Conservation (phyloP, 2,329 filamentous ascomycete genomes). For the Juglanconis juglandina region DNA sequence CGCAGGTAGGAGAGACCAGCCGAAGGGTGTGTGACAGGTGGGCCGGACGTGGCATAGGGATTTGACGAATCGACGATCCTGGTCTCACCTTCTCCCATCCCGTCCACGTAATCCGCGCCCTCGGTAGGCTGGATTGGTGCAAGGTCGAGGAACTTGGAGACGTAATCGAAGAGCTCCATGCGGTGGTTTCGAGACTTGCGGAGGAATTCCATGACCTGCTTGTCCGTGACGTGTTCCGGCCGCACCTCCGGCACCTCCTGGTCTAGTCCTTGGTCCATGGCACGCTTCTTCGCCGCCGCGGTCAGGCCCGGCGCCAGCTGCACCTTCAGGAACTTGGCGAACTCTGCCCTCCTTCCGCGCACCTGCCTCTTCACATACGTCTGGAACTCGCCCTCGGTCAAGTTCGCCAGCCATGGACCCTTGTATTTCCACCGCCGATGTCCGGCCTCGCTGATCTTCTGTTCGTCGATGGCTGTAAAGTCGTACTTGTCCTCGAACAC, state of each 20-base stretch:
- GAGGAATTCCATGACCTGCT: constrained; percentile 50
- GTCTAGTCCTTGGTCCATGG: constrained; percentile 36
- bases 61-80: constrained; percentile 28
- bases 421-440: constrained; percentile 63
- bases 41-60: constrained; percentile 51
- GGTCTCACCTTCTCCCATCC: constrained; percentile 18
- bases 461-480: constrained; percentile 41
- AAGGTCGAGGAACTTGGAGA: constrained; percentile 61
- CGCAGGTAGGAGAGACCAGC: constrained; percentile 61
- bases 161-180: constrained; percentile 47
- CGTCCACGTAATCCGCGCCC: constrained; percentile 24
- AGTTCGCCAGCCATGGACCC: constrained; percentile 64
- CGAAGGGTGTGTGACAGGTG: constrained; percentile 60
- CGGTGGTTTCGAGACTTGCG: constrained; percentile 51
- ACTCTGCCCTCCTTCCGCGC: constrained; percentile 49
- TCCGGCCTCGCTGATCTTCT: constrained; percentile 31
- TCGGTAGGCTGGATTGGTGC: constrained; percentile 44
- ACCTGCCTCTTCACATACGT: constrained; percentile 53
- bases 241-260: constrained; percentile 28
- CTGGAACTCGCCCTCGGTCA: constrained; percentile 59
- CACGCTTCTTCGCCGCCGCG: constrained; percentile 31
- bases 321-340: constrained; percentile 50
- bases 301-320: constrained; percentile 47
- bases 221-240: constrained; percentile 43
- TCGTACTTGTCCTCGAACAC: constrained; percentile 60